A percentile compares a stretch with the other conserved stretches of the same genome.
Conservation (phyloP, 108 stramenopile genomes). For the Parietichytrium sp. region DNA sequence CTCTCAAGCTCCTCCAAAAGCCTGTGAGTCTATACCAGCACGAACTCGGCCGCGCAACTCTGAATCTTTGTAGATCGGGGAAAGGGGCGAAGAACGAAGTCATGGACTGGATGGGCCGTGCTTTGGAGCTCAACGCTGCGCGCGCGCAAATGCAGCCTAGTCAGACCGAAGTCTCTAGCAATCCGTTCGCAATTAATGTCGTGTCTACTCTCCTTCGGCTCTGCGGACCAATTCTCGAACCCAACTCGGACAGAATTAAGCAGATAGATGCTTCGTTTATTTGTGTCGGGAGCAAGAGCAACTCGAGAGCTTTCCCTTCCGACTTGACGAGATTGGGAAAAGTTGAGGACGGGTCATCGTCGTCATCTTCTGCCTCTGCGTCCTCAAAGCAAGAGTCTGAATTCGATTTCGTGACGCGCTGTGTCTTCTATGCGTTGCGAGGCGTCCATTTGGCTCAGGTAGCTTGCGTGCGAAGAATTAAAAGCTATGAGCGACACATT, state of each 20-base stretch:
- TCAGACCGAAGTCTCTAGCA: background rate
- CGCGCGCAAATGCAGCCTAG: slow-evolving; percentile 28
- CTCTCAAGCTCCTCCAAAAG: background rate
- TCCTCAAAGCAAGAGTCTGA: slow-evolving; percentile 13
- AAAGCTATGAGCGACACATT: slow-evolving; percentile 41
- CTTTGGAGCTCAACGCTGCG: slow-evolving; percentile 7
- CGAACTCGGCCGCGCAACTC: background rate
- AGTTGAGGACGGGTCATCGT: background rate
- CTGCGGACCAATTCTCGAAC: background rate
- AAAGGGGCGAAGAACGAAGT: background rate
- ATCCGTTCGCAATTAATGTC: background rate
- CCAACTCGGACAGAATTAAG: background rate
- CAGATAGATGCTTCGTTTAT: slow-evolving; percentile 4
- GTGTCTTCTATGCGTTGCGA: slow-evolving; percentile 55
- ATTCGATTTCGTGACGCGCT: slow-evolving; percentile 59
- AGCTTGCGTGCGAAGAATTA: slow-evolving; percentile 42
- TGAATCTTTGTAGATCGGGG: slow-evolving; percentile 7
- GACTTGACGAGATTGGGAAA: background rate
- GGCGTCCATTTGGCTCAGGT: slow-evolving; percentile 51
- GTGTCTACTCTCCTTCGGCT: background rate
- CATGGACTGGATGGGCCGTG: slow-evolving; percentile 13
- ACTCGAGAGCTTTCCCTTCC: background rate
- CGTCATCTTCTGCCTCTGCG: background rate
- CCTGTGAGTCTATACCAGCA: background rate
- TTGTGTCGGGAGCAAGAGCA: too few species aligned